Conservation (phyloP, 768 basidiomycete species). For the Suillus tomentosus region DNA sequence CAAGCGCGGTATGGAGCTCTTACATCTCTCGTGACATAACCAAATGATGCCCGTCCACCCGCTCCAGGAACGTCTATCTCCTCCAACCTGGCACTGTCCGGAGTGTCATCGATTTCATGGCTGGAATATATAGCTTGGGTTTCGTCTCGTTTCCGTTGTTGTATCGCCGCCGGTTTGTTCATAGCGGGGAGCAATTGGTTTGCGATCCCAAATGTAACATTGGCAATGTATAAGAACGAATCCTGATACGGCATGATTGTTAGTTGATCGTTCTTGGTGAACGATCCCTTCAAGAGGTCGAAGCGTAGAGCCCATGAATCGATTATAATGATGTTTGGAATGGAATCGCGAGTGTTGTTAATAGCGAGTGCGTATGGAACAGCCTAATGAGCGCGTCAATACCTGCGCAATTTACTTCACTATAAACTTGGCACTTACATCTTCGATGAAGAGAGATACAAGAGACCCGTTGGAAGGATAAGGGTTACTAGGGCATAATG, state of each 20-base stretch:
- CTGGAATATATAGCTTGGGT: conserved; percentile 31
- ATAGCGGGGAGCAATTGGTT: conserved; percentile 53
- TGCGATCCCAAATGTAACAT: conserved; percentile 52
- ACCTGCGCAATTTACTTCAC: background rate
- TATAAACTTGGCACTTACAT: conserved; percentile 33
- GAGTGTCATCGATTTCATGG: conserved; percentile 49
- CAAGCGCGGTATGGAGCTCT: conserved; percentile 23
- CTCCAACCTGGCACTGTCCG: conserved; percentile 57
- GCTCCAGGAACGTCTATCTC: conserved; percentile 48
- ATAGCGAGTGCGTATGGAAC: conserved; percentile 56
- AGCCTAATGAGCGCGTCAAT: conserved; percentile 36
- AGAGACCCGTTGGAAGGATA: conserved; percentile 63
- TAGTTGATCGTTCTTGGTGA: conserved; percentile 81
- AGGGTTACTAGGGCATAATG: conserved; percentile 44
- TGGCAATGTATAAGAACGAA: conserved; percentile 60
- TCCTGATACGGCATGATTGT: conserved; percentile 72
- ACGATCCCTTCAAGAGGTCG: conserved; percentile 65
- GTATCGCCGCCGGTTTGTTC: conserved; percentile 46
- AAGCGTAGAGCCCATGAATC: conserved; percentile 69
- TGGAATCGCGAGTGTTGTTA: conserved; percentile 62
- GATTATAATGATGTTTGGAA: conserved; percentile 65
- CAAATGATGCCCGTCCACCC: conserved; percentile 51
- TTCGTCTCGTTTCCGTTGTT: conserved; percentile 29
- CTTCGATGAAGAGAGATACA: conserved; percentile 55
- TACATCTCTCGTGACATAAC: conserved; percentile 76